Evolutionary conservation across 2,329 filamentous ascomycete genomes (phyloP).

Genomic region (Neurospora crassa): DNA sequence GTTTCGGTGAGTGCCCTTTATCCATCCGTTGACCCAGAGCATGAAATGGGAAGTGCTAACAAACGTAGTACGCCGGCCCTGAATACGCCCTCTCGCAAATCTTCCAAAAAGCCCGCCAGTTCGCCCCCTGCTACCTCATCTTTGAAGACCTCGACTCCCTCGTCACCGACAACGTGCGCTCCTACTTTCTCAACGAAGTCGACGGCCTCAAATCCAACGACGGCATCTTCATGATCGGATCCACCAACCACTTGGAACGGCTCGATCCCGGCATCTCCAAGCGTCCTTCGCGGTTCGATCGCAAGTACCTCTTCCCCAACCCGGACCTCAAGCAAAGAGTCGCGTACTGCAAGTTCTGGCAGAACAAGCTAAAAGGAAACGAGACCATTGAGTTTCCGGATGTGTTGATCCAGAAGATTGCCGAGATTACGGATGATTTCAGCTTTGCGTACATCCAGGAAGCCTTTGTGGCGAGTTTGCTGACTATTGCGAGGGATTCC

Average conservation of each 20-base stretch:
- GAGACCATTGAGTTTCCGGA: constrained; percentile 51
- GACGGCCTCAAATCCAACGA: constrained; percentile 62
- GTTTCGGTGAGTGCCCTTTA: constrained; percentile 21
- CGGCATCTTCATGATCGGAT: constrained; percentile 60
- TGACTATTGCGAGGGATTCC: constrained; percentile 42
- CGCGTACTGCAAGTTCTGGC: constrained; percentile 55
- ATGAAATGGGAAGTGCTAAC: neutral
- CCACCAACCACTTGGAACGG: constrained; percentile 55
- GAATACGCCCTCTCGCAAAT: constrained; percentile 44
- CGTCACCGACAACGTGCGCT: constrained; percentile 48
- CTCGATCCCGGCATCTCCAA: constrained; percentile 59
- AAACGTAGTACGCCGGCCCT: constrained; percentile 38
- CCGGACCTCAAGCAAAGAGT: constrained; percentile 44
- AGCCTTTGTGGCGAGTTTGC: constrained; percentile 53
- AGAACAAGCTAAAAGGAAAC: constrained; percentile 44
- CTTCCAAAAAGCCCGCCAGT: constrained; percentile 49
- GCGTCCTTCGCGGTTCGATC: constrained; percentile 55
- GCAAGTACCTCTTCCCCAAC: constrained; percentile 56
- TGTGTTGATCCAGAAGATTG: constrained; percentile 47
- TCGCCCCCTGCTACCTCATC: constrained; percentile 59
- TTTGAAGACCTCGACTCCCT: constrained; percentile 65
- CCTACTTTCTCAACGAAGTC: constrained; percentile 65
- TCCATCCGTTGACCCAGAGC: too few relatives aligned
- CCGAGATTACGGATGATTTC: constrained; percentile 53
- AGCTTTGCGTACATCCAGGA: constrained; percentile 64